Evolutionary conservation across 202 grass and related monocot species (phyloP), one percentile per base, ranked within the genome.

Genomic region (Tripidium arundinaceum): DNA sequence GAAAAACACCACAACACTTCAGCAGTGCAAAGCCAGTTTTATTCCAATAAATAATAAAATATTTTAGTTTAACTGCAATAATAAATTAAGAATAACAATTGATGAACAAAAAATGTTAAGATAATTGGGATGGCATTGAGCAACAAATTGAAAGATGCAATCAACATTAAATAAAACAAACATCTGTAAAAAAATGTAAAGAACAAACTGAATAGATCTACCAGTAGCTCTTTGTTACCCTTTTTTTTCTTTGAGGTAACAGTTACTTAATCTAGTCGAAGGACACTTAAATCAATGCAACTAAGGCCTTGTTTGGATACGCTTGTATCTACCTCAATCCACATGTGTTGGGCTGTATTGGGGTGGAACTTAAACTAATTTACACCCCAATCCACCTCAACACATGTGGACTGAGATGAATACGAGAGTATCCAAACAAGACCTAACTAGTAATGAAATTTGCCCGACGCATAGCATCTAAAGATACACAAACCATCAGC

Each of bases 381-480:
- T n/a, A n/a, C n/a, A n/a, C n/a, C n/a, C n/a, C n/a, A n/a, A n/a
- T n/a, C n/a, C n/a, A n/a, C n/a, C n/a, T n/a, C n/a, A n/a, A n/a
- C n/a, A n/a, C n/a, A n/a, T n/a, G n/a, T n/a, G n/a, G n/a, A n/a
- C n/a, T n/a, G n/a, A n/a, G n/a, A n/a, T n/a, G n/a, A n/a, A n/a
- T n/a, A n/a, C n/a, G n/a, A n/a, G n/a, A n/a, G n/a, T n/a, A n/a
- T n/a, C n/a, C n/a, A n/a, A n/a, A n/a, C n/a, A n/a, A n/a, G n/a
- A n/a, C n/a, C n/a, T n/a, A n/a, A n/a, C n/a, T 74, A 77, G 25
- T 34, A 82, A 19, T 24, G 47, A 62, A 68, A 43, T 52, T 45
- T 34, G 60, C 18, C 8, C 52, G 16, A 76, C 65, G 63, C 31
- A 73, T 49, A 61, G 31, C 60, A 73, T 89, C 66, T 36, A 73